phyloP scores from a whole-genome alignment of 306 rosid species.

The Parietaria judaica region DNA sequence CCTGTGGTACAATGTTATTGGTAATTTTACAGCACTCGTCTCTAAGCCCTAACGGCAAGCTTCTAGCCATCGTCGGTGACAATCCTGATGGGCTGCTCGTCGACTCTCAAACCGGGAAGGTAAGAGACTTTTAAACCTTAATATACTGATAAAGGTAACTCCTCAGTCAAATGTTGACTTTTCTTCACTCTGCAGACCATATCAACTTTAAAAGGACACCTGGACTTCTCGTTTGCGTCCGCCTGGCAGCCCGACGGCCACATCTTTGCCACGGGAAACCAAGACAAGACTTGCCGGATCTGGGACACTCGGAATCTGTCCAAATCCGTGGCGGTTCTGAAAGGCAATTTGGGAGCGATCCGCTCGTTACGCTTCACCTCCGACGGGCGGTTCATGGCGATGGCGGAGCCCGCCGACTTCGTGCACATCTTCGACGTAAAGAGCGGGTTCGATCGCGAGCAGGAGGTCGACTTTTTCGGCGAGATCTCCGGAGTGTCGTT shows the following conservation, averaged over 20 bases:
- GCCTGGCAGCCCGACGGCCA: slow-evolving; percentile 31
- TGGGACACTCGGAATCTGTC: slow-evolving; percentile 33
- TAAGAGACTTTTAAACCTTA: background rate
- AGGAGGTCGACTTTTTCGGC: slow-evolving; percentile 36
- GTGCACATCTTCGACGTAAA: slow-evolving; percentile 24
- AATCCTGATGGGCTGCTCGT: slow-evolving; percentile 24
- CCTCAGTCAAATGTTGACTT: background rate
- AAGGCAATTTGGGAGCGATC: slow-evolving; percentile 27
- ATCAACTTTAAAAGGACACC: slow-evolving; percentile 23
- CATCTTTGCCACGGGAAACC: slow-evolving; percentile 30
- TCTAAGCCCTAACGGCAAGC: slow-evolving; percentile 23
- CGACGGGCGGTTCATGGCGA: slow-evolving; percentile 29
- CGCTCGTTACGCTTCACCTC: slow-evolving; percentile 27
- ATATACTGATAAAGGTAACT: background rate
- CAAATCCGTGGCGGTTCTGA: slow-evolving; percentile 24
- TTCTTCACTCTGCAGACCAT: slow-evolving; percentile 11
- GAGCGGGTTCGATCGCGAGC: slow-evolving; percentile 19
- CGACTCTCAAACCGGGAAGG: slow-evolving; percentile 27
- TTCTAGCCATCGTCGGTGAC: slow-evolving; percentile 24
- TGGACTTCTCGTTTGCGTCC: slow-evolving; percentile 30
- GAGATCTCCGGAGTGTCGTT: slow-evolving; percentile 33
- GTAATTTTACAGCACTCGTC: slow-evolving; percentile 30
- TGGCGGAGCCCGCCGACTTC: slow-evolving; percentile 35
- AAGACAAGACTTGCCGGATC: slow-evolving; percentile 36
- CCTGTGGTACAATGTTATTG: background rate